Evolutionary conservation across 1,284 basidiomycete genomes (phyloP).

Genomic region (Phellinidium pouzarii): DNA sequence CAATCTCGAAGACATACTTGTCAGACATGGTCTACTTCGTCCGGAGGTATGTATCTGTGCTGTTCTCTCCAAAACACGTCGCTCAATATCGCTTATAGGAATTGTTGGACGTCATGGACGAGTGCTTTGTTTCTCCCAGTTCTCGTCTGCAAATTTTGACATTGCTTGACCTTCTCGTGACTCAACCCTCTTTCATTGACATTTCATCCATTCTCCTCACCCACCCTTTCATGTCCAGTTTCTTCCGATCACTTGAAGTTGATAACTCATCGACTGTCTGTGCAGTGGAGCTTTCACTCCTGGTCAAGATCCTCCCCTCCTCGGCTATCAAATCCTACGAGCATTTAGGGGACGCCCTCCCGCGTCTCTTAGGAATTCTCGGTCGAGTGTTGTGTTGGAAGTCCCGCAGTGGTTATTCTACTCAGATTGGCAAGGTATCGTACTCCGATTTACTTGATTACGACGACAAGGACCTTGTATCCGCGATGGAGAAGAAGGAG

Average conservation of each 20-base stretch:
- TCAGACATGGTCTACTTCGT: conserved; percentile 52
- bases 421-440: conserved; percentile 21
- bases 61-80: conserved; percentile 9
- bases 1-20: conserved; percentile 67
- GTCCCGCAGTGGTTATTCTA: conserved; percentile 32
- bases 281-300: conserved; percentile 50
- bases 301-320: conserved; percentile 67
- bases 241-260: conserved; percentile 57
- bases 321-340: conserved; percentile 57
- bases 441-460: conserved; percentile 22
- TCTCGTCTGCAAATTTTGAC: conserved; percentile 62
- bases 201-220: conserved; percentile 46
- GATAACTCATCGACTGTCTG: conserved; percentile 69
- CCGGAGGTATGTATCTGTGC: conserved; percentile 47
- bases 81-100: conserved; percentile 17
- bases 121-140: conserved; percentile 50
- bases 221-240: conserved; percentile 54
- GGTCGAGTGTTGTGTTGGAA: conserved; percentile 69
- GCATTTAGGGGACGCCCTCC: conserved; percentile 50
- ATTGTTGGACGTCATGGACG: conserved; percentile 52
- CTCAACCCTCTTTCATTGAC: conserved; percentile 43
- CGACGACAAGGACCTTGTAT: conserved; percentile 22
- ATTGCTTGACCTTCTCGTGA: conserved; percentile 54
- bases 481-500: conserved; percentile 30
- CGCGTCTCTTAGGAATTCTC: conserved; percentile 56